Conservation (phyloP, 192 early-diverging fungal species). For the Haplosporangium gracile region DNA sequence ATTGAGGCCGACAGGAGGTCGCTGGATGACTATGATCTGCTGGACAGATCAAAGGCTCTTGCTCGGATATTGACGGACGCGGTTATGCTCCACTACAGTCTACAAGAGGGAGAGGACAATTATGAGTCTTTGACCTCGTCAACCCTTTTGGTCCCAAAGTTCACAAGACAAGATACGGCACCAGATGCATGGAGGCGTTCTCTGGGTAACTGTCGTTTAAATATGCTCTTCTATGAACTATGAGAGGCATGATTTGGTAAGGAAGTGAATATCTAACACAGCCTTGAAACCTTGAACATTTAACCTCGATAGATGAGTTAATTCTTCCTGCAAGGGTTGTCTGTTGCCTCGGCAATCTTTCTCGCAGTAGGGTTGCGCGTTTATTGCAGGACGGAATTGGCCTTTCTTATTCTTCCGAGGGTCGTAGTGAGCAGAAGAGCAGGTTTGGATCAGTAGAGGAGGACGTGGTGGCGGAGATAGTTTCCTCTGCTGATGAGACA, state of each 20-base stretch:
- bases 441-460: conserved; percentile 26
- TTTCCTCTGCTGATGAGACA: not conserved
- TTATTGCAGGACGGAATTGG: conserved; percentile 14
- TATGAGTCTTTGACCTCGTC: not conserved
- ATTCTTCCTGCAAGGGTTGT: conserved; percentile 8
- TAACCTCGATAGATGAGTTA: not conserved
- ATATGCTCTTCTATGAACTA: not conserved
- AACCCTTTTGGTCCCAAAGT: not conserved
- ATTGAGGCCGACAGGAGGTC: not conserved
- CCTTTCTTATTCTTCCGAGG: not conserved
- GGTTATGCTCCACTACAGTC: conserved; percentile 1
- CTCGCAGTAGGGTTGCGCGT: not conserved
- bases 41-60: conserved; percentile 13
- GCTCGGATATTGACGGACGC: not conserved
- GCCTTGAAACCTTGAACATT: not conserved
- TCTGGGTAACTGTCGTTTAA: not conserved
- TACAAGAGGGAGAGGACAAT: not conserved
- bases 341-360: conserved; percentile 8
- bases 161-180: not conserved
- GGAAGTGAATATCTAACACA: not conserved
- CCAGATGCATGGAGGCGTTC: not conserved
- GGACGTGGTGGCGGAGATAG: conserved; percentile 7
- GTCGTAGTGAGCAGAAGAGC: not conserved
- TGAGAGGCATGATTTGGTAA: conserved; percentile 4
- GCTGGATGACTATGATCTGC: not conserved